A percentile compares a stretch with the other conserved stretches of the same genome.
These are phyloP conservation scores for Bruguiera gymnorhiza DNA, from an alignment of 345 rosid genomes.

Conservation along the genomic window DNA sequence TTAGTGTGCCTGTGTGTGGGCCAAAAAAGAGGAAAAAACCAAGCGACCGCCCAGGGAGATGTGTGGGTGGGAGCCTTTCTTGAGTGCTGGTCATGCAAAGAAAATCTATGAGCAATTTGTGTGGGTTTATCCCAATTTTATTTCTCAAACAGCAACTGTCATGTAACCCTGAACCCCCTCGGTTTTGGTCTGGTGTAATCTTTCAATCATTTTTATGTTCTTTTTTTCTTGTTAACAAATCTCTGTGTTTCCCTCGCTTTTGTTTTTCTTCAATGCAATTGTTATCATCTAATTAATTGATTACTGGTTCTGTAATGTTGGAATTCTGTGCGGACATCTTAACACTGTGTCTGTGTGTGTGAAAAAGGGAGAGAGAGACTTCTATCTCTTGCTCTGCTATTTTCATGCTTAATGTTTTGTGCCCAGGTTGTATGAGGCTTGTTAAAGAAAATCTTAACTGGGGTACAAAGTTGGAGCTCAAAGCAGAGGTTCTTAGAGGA, in stretches of 20 bases:
- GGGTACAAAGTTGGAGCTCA: conserved; percentile 87
- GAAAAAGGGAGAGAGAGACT: not conserved
- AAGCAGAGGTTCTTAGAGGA: conserved; percentile 79
- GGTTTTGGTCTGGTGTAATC: not conserved
- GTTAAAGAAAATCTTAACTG: conserved; percentile 87
- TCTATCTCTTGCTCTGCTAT: not conserved
- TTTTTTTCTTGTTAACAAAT: not conserved
- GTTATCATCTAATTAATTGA: not conserved
- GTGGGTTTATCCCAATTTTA: not conserved
- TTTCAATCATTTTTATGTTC: not conserved
- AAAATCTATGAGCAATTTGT: not conserved
- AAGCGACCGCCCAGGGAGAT: not conserved
- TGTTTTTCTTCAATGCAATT: not conserved
- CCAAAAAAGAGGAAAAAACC: too few relatives aligned
- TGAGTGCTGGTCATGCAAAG: not conserved
- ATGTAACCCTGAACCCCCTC: not conserved
- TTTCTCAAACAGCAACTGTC: not conserved
- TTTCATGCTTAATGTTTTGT: conserved; percentile 9
- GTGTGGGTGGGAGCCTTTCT: not conserved
- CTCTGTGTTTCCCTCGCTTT: not conserved
- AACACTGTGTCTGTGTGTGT: not conserved
- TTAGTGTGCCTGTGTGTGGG: too few relatives aligned
- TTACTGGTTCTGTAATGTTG: not conserved
- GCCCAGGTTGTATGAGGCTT: conserved; percentile 87
- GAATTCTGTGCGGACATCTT: not conserved